Base-by-base conservation (phyloP, 495 filamentous ascomycete species). In the Neurospora sp. region DNA sequence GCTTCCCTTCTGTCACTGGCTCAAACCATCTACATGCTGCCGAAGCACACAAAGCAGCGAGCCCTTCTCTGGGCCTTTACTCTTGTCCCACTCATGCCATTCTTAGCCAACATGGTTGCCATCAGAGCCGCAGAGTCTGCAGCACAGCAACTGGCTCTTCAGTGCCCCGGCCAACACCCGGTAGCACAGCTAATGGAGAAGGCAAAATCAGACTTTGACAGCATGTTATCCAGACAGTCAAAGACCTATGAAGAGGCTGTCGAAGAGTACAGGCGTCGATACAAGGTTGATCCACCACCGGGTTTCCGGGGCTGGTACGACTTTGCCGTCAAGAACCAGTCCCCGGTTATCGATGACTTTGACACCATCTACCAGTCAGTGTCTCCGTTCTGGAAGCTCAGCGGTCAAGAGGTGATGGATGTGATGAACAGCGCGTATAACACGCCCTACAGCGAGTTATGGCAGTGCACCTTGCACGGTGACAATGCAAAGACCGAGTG, bases 271-370 rank as follows among this genome's bases (percentile, higher is more conserved):
- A 76, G 76, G 41, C 82, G 85, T 8, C 82, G 88, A 20, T 88
- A 90, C 72, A 74, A 79, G 1, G 78, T 85, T 16, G 79, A 82
- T 3, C 89, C 89, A n/a, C 89, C 89, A 72, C 82, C 85, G 0
- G 82, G 87, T 39, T 91, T 91, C 72, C 83, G 89, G 69, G 76
- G 83, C 71, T 94, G 91, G 91, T 91, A 88, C 74, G 79, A 88
- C 45, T 93, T 88, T 76, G 90, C 91, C 4, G 85, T 80, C 14
- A 81, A 75, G 18, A 85, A 86, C 72, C 80, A 84, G 4, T 90
- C 91, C 0, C 83, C 87, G 2, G 80, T 93, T 12, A 89, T 93
- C 75, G 92, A 94, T 75, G 91, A 94, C 69, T 94, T 90, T 73
- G 90, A 93, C 80, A 76, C 72, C 2, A 81, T 84, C 37, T 73